A percentile compares a stretch with the other conserved stretches of the same genome.
These are phyloP conservation scores for Dendrobium nobile DNA, from an alignment of 106 monocot genomes.

Conservation along the genomic window DNA sequence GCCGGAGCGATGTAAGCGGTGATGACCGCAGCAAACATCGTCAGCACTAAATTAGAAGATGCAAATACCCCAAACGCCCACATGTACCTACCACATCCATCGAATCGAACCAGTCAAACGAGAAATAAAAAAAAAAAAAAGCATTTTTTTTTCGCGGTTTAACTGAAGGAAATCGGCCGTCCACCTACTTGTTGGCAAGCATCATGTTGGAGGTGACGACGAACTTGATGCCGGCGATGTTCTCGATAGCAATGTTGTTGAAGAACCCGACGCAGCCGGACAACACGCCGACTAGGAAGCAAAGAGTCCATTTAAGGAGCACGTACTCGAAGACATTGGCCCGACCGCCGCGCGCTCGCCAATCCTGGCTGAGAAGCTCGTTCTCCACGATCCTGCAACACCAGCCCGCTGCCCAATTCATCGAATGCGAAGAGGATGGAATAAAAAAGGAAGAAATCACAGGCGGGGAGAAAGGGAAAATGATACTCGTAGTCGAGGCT, in stretches of 20 bases:
- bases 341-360: conserved; percentile 35
- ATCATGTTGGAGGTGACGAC: conserved; percentile 61
- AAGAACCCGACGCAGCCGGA: conserved; percentile 48
- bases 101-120: neutral
- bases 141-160: neutral
- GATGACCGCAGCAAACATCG: conserved; percentile 49
- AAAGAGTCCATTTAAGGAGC: conserved; percentile 67
- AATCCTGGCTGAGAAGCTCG: conserved; percentile 65
- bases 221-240: conserved; percentile 71
- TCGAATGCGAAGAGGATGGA: neutral
- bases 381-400: conserved; percentile 55
- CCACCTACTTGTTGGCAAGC: conserved; percentile 29
- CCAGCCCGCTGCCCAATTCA: neutral
- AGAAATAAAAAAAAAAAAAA: neutral
- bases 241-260: conserved; percentile 74
- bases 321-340: conserved; percentile 53
- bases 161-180: neutral
- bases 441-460: neutral
- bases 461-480: neutral
- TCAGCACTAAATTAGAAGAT: conserved; percentile 43
- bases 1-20: conserved; percentile 54
- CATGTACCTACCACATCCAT: conserved; percentile 27
- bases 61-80: conserved; percentile 48
- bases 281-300: conserved; percentile 50
- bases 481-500: conserved; percentile 7